Conservation (phyloP, 306 rosid genomes). For the Quercus engelmannii region DNA sequence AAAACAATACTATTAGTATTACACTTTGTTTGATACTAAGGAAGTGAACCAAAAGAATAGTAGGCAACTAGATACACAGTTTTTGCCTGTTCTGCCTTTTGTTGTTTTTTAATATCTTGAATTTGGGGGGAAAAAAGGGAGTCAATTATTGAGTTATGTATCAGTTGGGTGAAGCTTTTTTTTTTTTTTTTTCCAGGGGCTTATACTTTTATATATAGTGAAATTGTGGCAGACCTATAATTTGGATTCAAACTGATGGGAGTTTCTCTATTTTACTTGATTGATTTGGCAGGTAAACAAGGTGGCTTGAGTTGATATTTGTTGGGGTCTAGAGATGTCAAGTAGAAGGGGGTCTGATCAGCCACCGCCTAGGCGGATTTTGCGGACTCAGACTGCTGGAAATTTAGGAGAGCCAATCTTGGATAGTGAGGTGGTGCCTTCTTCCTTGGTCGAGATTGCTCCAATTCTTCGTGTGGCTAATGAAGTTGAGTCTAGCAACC, state of each 20-base stretch:
- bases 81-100: background rate
- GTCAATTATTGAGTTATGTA: background rate
- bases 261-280: background rate
- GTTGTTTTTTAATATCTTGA: background rate
- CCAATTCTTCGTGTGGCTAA: conserved; percentile 98
- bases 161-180: background rate
- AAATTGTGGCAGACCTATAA: background rate
- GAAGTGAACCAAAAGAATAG: background rate
- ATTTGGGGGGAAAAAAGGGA: background rate
- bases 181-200: background rate
- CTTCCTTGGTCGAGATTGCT: conserved; percentile 78
- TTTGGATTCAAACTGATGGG: conserved; percentile 7
- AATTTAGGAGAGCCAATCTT: conserved; percentile 69
- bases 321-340: conserved; percentile 55
- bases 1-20: too few species aligned
- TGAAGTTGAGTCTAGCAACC: conserved; percentile 79
- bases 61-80: background rate
- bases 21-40: background rate
- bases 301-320: conserved; percentile 22
- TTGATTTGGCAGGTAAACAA: conserved; percentile 17
- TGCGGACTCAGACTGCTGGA: conserved; percentile 87
- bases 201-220: background rate
- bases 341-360: conserved; percentile 68
- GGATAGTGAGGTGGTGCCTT: conserved; percentile 98
- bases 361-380: conserved; percentile 63